These are phyloP conservation scores for Physcia stellaris DNA, from an alignment of 495 filamentous ascomycete species.

Conservation along the genomic window DNA sequence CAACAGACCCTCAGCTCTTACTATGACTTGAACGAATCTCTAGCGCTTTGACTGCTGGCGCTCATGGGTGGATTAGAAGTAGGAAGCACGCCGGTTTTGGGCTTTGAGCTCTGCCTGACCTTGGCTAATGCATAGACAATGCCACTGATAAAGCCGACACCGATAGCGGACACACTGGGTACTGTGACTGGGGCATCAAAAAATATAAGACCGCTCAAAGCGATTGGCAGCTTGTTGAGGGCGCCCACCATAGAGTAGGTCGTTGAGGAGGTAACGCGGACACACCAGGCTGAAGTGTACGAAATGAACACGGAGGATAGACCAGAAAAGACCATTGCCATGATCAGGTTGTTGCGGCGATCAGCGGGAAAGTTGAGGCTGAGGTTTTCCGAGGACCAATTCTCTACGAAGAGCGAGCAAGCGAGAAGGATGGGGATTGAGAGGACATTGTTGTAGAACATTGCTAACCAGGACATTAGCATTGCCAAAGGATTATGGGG, in stretches of 20 bases:
- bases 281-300: conserved; percentile 96
- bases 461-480: conserved; percentile 41
- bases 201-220: conserved; percentile 80
- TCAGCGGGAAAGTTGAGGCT: conserved; percentile 73
- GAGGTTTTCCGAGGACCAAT: conserved; percentile 84
- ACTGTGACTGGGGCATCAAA: conserved; percentile 93
- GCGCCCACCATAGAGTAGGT: conserved; percentile 98
- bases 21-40: conserved; percentile 58
- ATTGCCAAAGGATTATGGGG: not conserved
- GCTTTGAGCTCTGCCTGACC: conserved; percentile 60
- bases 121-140: conserved; percentile 89
- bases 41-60: conserved; percentile 83
- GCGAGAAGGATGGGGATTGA: conserved; percentile 85
- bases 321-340: conserved; percentile 90
- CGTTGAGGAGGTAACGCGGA: conserved; percentile 88
- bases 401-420: conserved; percentile 70
- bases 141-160: conserved; percentile 79
- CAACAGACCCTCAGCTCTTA: too few species aligned
- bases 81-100: conserved; percentile 48
- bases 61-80: conserved; percentile 61
- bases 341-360: conserved; percentile 56
- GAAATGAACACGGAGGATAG: conserved; percentile 94
- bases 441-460: conserved; percentile 99
- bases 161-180: conserved; percentile 77
- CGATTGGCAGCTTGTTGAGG: conserved; percentile 94